Base-by-base conservation (phyloP, 2,329 filamentous ascomycete species). In the Capronia americana region DNA sequence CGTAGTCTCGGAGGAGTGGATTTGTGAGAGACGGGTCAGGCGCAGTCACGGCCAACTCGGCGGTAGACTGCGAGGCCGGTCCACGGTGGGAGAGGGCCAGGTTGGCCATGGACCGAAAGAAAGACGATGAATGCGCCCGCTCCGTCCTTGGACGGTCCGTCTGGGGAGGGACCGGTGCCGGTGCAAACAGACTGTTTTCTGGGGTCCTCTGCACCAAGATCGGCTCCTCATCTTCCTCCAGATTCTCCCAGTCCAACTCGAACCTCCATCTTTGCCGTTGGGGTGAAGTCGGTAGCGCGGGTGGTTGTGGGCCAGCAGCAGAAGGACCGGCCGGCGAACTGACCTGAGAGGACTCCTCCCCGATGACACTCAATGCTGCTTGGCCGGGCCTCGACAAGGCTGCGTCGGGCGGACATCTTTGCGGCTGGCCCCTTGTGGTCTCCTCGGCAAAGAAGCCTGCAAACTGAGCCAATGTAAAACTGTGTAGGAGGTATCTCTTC, bases 361-460 rank as follows among this genome's bases (percentile, higher is more conserved):
- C 77, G 69, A 89, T 84, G 67, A 84, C 83, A 38, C 86, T 79
- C 60, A 90, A 77, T 66, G 88, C 81, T 66, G 88, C 81, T 74
- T 72, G 62, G 17, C 65, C 67, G 30, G 57, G 62, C 64, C 57
- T 73, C 61, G 71, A 64, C 30, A 71, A 73, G 61, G 77, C 73
- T 26, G 71, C 69, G 50, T 48, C 54, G 23, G n/a, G 20, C 7
- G 23, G 44, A 26, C 20, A n/a, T 53, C 32, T 46, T 24, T 58
- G 30, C n/a, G 69, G 69, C 34, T 79, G 78, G 32, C 66, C 71
- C 41, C 76, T 77, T 61, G 88, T 88, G 92, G 92, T 96, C 76
- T 93, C 89, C 64, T 90, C 88, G 73, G 88, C 92, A 76, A 98
- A 98, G 82, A 97, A 97, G 17, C 92, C 93, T 5, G 93, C 97